Conservation (phyloP, 1,139 yeast genomes). For the Blastobotrys malaysiensis region DNA sequence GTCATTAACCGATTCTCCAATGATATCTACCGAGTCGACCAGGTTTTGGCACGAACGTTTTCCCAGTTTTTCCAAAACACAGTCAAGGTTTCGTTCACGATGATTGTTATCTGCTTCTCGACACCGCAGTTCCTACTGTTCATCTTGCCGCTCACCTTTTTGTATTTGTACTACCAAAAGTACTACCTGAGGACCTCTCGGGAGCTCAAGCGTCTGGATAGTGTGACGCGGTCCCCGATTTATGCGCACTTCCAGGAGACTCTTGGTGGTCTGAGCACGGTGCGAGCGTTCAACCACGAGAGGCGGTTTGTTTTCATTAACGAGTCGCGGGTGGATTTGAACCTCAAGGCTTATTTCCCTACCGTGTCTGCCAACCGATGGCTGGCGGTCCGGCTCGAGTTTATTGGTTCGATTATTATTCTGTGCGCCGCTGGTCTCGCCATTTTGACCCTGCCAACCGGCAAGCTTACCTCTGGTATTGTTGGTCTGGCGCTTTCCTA, state of each 20-base stretch:
- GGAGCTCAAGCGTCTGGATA: slow-evolving; percentile 84
- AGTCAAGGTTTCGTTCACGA: slow-evolving; percentile 71
- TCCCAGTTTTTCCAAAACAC: slow-evolving; percentile 72
- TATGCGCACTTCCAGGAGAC: slow-evolving; percentile 97
- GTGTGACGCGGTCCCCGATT: slow-evolving; percentile 88
- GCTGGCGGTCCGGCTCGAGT: slow-evolving; percentile 91
- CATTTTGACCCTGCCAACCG: slow-evolving; percentile 60
- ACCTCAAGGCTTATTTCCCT: slow-evolving; percentile 90
- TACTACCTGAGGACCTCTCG: slow-evolving; percentile 87
- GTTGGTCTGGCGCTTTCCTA: slow-evolving; percentile 92
- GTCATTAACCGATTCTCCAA: slow-evolving; percentile 89
- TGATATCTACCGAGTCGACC: slow-evolving; percentile 91
- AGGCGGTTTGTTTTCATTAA: slow-evolving; percentile 68
- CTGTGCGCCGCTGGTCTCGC: slow-evolving; percentile 80
- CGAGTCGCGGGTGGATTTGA: slow-evolving; percentile 71
- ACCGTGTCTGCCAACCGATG: slow-evolving; percentile 93
- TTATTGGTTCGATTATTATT: slow-evolving; percentile 82
- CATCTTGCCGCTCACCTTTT: slow-evolving; percentile 60
- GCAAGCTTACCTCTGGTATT: slow-evolving; percentile 75
- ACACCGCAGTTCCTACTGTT: slow-evolving; percentile 83
- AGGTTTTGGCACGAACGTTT: slow-evolving; percentile 76
- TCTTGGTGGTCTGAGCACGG: slow-evolving; percentile 80
- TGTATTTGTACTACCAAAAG: slow-evolving; percentile 81
- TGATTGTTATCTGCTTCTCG: slow-evolving; percentile 75
- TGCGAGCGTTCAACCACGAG: slow-evolving; percentile 81